A percentile compares a stretch with the other conserved stretches of the same genome.
These are phyloP conservation scores for Porcisia deanei DNA, from an alignment of 208 protist species.

Conservation along the genomic window DNA sequence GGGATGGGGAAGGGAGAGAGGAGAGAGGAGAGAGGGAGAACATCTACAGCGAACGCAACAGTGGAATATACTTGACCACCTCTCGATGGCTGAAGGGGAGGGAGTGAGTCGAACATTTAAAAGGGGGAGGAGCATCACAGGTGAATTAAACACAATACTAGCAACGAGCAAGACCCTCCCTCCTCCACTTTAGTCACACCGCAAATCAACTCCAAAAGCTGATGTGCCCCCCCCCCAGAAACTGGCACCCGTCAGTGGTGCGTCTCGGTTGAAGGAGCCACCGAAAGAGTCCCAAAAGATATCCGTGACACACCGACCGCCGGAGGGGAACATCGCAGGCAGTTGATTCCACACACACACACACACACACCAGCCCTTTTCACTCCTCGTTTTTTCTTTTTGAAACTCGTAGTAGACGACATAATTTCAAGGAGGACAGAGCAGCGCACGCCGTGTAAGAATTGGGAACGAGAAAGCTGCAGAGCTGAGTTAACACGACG, in stretches of 20 bases:
- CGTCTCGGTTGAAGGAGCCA: neutral
- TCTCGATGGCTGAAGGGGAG: neutral
- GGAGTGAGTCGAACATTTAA: too few species aligned
- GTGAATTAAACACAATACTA: neutral
- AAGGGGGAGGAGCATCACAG: neutral
- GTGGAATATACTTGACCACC: neutral
- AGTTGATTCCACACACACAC: neutral
- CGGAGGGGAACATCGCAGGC: neutral
- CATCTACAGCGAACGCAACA: neutral
- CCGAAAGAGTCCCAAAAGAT: neutral
- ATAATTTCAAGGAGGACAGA: too few species aligned
- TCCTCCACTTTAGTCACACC: neutral
- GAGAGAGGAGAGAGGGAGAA: too few species aligned
- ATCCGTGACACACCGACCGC: neutral
- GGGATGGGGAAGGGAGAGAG: too few species aligned
- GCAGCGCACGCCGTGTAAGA: neutral
- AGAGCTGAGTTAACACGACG: neutral
- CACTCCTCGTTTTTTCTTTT: neutral
- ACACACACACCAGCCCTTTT: neutral
- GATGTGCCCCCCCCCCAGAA: neutral
- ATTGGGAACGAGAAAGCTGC: neutral
- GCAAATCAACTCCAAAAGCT: neutral
- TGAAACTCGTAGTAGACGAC: neutral
- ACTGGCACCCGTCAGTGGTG: neutral
- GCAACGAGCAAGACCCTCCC: neutral